These are phyloP conservation scores for Ulmus americana DNA, from an alignment of 331 rosid genomes.

Conservation along the genomic window DNA sequence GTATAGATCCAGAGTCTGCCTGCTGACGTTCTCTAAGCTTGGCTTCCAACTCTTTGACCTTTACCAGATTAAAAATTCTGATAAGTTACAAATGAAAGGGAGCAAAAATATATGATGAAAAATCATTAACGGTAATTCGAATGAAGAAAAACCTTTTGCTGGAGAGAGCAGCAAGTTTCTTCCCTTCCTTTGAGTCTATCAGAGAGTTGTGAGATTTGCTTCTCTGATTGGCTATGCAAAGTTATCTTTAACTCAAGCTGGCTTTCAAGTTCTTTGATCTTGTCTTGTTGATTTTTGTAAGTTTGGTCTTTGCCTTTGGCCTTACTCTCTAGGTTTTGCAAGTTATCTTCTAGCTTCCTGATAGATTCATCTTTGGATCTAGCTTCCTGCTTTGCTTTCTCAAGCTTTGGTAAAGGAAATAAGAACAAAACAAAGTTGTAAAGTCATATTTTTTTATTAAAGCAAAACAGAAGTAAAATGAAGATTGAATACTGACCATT, in stretches of 20 bases:
- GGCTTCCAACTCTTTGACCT: constrained; percentile 73
- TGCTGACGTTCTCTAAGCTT: constrained; percentile 55
- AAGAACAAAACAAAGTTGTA: background rate
- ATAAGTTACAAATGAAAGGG: constrained; percentile 1
- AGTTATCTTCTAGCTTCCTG: constrained; percentile 65
- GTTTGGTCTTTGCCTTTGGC: constrained; percentile 62
- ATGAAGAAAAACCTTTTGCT: constrained; percentile 52
- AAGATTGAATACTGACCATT: constrained; percentile 44
- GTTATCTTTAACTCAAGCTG: constrained; percentile 55
- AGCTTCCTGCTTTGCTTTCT: constrained; percentile 63
- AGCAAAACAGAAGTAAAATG: background rate
- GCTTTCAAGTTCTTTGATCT: constrained; percentile 73
- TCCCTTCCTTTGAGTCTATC: constrained; percentile 60
- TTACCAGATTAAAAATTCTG: constrained; percentile 12
- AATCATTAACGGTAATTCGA: constrained; percentile 9
- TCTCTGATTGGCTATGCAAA: constrained; percentile 63
- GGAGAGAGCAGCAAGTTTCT: constrained; percentile 58
- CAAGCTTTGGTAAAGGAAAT: constrained; percentile 45
- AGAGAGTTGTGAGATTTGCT: constrained; percentile 58
- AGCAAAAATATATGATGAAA: background rate
- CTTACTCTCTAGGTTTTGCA: constrained; percentile 66
- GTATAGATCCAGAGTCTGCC: constrained; percentile 44
- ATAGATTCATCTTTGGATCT: constrained; percentile 63
- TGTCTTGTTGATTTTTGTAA: constrained; percentile 55
- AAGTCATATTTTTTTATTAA: background rate